Evolutionary conservation across 352 stramenopile species (phyloP), one percentile per base, ranked within the genome.

Genomic region (Bremia lactucae): DNA sequence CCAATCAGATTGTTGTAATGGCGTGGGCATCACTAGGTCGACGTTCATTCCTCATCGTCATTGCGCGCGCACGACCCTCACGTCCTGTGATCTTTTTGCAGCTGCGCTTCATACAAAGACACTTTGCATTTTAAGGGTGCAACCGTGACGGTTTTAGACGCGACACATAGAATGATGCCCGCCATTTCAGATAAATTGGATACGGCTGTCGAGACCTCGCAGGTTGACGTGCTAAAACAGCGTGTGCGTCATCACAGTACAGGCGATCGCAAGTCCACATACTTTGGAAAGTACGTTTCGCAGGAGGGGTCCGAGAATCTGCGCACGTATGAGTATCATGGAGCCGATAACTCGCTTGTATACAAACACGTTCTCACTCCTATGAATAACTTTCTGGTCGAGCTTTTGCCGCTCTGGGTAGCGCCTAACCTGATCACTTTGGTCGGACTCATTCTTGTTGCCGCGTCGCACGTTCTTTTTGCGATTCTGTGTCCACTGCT

Each of bases 231-330:
- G 36, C 59, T 89, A 19, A 67, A 75, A 24, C 69, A 76, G 44
- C 73, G 77, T 36, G 77, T 89, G 45, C 77, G 77, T 36, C 77
- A 89, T 41, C 73, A 72, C 46, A 81, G 68, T 21, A 70, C 59
- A 23, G 59, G 58, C 9, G 73, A 85, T 36, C 72, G 77, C 39
- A 92, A 92, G 54, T 77, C 78, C 39, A 89, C 70, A 49, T 92
- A 92, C 56, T 92, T 92, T 62, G 74, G 77, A 51, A 92, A 88
- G 55, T 92, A 92, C 41, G 79, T 92, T 28, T 83, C 71, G 22
- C 70, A 84, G 36, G 79, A 89, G 60, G 79, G 76, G 24, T 88
- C 74, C 5, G 78, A 87, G 49, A 92, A 92, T 46, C 61, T 92
- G 38, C 68, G 71, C 15, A 87, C 76, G 29, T 92, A 92, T 62